phyloP scores from a whole-genome alignment of 352 stramenopile species.

The Globisporangium paddicum region DNA sequence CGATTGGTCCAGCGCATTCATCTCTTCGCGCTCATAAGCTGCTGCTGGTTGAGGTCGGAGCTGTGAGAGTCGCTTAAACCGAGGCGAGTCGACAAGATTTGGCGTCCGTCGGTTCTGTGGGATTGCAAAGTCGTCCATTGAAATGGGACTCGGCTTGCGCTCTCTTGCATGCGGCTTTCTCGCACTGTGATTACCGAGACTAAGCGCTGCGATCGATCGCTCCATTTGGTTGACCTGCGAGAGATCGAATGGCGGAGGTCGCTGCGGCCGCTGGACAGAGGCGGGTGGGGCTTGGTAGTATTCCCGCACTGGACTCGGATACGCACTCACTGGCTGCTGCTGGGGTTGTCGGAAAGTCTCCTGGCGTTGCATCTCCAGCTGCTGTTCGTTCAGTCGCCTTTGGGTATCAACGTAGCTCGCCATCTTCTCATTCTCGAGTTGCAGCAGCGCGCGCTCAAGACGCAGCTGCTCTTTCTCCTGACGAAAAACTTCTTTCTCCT shows the following conservation, averaged over 20 bases:
- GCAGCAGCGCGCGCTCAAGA: constrained; percentile 52
- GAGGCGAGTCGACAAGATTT: constrained; percentile 30
- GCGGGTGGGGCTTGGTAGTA: neutral
- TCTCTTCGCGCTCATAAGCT: constrained; percentile 14
- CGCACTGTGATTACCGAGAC: constrained; percentile 1
- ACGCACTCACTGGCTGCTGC: constrained; percentile 8
- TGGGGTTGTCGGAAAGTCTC: constrained; percentile 13
- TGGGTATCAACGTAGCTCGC: constrained; percentile 54
- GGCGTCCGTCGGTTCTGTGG: constrained; percentile 21
- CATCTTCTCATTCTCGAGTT: constrained; percentile 79
- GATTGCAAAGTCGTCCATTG: constrained; percentile 57
- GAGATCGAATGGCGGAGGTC: constrained; percentile 9
- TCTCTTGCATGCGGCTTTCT: constrained; percentile 13
- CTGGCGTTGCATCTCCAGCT: constrained; percentile 32
- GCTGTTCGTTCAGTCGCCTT: constrained; percentile 49
- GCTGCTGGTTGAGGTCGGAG: constrained; percentile 17
- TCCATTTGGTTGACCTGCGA: constrained; percentile 16
- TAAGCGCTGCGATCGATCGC: constrained; percentile 10
- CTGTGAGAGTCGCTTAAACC: constrained; percentile 33
- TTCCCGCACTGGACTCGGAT: neutral
- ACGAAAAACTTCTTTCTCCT: constrained; percentile 61
- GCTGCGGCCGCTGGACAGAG: constrained; percentile 3
- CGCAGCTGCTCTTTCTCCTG: constrained; percentile 73
- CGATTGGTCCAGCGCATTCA: constrained; percentile 49
- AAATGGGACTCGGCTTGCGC: constrained; percentile 44